Percentiles rank a stretch among this genome's conserved stretches.
Conservation (phyloP, 2,329 filamentous ascomycete species). For the Davidsoniella australis region DNA sequence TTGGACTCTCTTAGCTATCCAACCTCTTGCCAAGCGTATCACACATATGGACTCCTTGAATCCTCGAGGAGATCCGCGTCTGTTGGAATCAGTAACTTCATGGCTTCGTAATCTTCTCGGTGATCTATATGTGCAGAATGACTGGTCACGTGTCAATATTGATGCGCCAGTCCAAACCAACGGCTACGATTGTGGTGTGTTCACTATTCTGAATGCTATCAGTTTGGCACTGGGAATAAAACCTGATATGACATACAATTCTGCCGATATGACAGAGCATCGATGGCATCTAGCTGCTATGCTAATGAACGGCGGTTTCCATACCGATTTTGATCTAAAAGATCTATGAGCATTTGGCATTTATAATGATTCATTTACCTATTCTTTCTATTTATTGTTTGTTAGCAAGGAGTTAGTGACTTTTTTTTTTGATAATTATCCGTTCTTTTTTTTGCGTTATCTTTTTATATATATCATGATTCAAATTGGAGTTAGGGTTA, state of each 20-base stretch:
- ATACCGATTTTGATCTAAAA: slow-evolving; percentile 36
- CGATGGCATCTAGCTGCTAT: slow-evolving; percentile 46
- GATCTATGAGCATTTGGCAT: slow-evolving; percentile 18
- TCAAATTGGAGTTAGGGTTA: too few relatives aligned
- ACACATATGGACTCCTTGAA: slow-evolving; percentile 55
- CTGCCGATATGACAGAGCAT: slow-evolving; percentile 40
- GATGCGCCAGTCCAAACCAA: slow-evolving; percentile 44
- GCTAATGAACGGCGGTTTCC: slow-evolving; percentile 50
- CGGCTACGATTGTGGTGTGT: slow-evolving; percentile 60
- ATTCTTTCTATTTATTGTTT: background rate
- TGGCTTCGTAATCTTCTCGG: slow-evolving; percentile 44
- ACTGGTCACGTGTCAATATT: slow-evolving; percentile 41
- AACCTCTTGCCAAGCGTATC: slow-evolving; percentile 40
- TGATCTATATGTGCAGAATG: slow-evolving; percentile 32
- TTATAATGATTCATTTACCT: background rate
- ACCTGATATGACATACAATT: slow-evolving; percentile 30
- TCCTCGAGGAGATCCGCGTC: slow-evolving; percentile 21
- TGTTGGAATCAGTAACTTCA: slow-evolving; percentile 26
- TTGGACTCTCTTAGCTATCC: slow-evolving; percentile 57
- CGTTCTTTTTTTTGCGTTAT: background rate
- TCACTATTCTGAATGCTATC: slow-evolving; percentile 56
- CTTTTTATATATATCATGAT: background rate
- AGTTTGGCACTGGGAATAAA: slow-evolving; percentile 38
- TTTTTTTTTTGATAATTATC: background rate
- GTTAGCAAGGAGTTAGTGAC: background rate